Base-by-base conservation (phyloP, 2,329 filamentous ascomycete species). In the Coniella vitis region DNA sequence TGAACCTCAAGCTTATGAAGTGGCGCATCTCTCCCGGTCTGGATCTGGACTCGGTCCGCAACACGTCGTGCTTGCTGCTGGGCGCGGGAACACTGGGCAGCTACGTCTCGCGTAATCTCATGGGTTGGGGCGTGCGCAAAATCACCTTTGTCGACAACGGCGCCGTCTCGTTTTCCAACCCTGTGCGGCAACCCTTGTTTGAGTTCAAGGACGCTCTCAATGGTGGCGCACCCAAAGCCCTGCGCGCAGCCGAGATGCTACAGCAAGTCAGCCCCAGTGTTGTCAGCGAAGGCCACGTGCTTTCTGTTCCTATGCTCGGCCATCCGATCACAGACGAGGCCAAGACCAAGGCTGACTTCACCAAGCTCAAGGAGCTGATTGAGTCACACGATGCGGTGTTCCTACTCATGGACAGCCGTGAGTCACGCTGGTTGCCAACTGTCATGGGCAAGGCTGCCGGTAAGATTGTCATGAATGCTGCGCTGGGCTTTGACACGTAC, bases 1-100 rank as follows among this genome's bases (percentile, higher is more conserved):
- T 98, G 51, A 98, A 98, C 61, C 74, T 97, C 52, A 97, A 97
- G 68, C 76, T 98, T 50, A 98, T 98, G 84, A 98, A 96, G 69
- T 98, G 93, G 93, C 84, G 93, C 35, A 89, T 98, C 59, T 88
- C 90, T 7, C 93, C 93, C 0, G 83, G 84, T 44, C 77, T 98
- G 36, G 79, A 97, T 62, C 78, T 98, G 9, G 90, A 96, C 25
- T 79, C 79, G 25, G 90, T 97, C 63, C 96, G 95, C 62, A 79
- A 84, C 49, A 91, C 89, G 3, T 95, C 84, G 61, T 98, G 93
- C 62, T 76, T 98, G 14, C 72, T 98, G 3, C 79, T 98, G 1
- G 93, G 93, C 4, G 90, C 93, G 1, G 93, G 93, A 13, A 98
- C 93, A 0, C 74, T 98, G 1, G 93, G 93, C 8, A 90, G 89